Evolutionary conservation across 148 eudicot genomes (phyloP).

Genomic region (Vaccinium myrtillus): DNA sequence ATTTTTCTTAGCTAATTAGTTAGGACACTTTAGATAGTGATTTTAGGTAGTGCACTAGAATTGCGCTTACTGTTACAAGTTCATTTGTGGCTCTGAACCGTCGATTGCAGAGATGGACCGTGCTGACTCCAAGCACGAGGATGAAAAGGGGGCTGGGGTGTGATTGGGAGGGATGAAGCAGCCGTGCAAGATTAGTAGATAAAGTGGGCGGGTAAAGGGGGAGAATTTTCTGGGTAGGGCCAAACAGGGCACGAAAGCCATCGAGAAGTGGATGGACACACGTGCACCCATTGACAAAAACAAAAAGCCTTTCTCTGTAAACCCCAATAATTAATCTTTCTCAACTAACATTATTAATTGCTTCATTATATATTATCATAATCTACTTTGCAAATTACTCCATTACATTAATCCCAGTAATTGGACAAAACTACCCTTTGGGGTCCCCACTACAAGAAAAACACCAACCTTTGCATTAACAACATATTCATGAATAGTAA

Average conservation of each 20-base stretch:
- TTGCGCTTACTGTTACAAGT: too few relatives aligned
- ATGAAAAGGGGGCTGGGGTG: not conserved
- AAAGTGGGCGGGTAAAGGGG: slow-evolving; percentile 18
- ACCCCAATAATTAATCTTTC: not conserved
- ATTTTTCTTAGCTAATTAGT: too few relatives aligned
- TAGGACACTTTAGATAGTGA: too few relatives aligned
- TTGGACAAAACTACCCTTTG: slow-evolving; percentile 11
- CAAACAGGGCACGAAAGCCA: slow-evolving; percentile 24
- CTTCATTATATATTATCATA: not conserved
- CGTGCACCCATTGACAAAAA: slow-evolving; percentile 27
- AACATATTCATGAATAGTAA: not conserved
- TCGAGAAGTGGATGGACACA: slow-evolving; percentile 34
- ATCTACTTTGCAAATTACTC: not conserved
- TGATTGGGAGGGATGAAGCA: not conserved
- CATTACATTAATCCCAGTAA: not conserved
- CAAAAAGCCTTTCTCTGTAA: not conserved
- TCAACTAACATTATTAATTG: not conserved
- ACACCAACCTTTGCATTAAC: not conserved
- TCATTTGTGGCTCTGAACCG: too few relatives aligned
- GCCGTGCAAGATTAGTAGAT: slow-evolving; percentile 22
- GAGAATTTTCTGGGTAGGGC: slow-evolving; percentile 15
- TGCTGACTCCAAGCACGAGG: not conserved
- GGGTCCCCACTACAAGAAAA: not conserved
- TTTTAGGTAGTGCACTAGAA: too few relatives aligned
- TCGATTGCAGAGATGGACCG: too few relatives aligned